Conservation (phyloP, 2,329 filamentous ascomycete species). For the Zasmidium citrigriseum region DNA sequence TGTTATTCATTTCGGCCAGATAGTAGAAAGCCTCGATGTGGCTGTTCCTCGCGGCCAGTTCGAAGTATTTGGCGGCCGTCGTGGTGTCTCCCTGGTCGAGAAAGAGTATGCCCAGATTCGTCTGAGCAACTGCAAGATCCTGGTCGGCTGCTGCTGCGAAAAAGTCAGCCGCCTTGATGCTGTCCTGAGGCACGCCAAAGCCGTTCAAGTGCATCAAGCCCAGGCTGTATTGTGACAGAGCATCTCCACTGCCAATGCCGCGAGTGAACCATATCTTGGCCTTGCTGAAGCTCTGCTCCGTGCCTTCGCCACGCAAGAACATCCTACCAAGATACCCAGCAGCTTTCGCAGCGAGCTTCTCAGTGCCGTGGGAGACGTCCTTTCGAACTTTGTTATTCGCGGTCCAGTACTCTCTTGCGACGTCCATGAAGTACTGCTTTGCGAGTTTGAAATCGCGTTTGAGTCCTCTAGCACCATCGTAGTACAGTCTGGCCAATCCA, state of each 20-base stretch:
- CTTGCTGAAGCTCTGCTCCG: constrained; percentile 73
- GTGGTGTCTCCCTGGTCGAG: constrained; percentile 84
- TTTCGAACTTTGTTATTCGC: constrained; percentile 70
- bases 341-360: constrained; percentile 78
- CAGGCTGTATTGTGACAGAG: constrained; percentile 80
- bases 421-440: constrained; percentile 76
- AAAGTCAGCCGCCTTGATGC: constrained; percentile 70
- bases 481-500: constrained; percentile 81
- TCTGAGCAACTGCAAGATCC: constrained; percentile 77
- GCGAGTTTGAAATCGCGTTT: constrained; percentile 72
- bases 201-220: constrained; percentile 83
- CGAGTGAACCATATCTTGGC: constrained; percentile 83
- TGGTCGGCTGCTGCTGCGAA: constrained; percentile 81
- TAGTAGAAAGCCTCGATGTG: constrained; percentile 92
- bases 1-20: constrained; percentile 80
- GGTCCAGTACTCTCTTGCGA: constrained; percentile 80
- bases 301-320: constrained; percentile 84
- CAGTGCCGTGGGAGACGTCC: constrained; percentile 68
- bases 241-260: constrained; percentile 72
- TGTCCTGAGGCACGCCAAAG: constrained; percentile 69
- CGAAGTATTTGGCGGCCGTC: constrained; percentile 82
- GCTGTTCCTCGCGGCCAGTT: constrained; percentile 77
- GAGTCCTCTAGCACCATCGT: constrained; percentile 78
- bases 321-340: constrained; percentile 87
- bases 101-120: constrained; percentile 79